phyloP scores from a whole-genome alignment of 257 asterid species.

The Osmanthus fragrans region DNA sequence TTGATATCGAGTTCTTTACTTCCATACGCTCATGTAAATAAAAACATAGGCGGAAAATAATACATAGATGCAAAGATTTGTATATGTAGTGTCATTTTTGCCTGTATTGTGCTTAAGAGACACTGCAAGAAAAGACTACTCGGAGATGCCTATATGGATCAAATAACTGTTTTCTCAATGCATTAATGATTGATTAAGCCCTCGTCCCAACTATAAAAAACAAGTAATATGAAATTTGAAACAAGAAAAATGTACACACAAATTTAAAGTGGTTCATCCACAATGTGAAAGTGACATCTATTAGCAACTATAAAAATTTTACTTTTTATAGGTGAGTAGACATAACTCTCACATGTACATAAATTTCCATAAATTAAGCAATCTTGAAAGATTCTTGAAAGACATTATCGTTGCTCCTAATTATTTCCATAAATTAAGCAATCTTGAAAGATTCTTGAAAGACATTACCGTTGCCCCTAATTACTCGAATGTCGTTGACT shows the following conservation, averaged over 20 bases:
- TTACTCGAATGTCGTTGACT: background rate
- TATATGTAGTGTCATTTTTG: background rate
- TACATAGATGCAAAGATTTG: background rate
- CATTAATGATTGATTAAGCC: background rate
- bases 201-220: background rate
- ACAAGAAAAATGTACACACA: background rate
- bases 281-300: too few species aligned
- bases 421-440: background rate
- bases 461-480: background rate
- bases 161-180: background rate
- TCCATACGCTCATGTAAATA: background rate
- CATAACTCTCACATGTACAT: too few species aligned
- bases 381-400: background rate
- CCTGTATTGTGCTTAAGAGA: background rate
- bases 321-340: too few species aligned
- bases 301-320: too few species aligned
- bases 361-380: background rate
- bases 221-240: too few species aligned
- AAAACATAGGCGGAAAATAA: background rate
- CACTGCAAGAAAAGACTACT: background rate
- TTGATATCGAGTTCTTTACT: background rate
- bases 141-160: background rate
- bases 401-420: background rate
- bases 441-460: background rate
- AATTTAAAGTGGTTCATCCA: too few species aligned